phyloP scores from a whole-genome alignment of 371 early-diverging fungal genomes.

The Apophysomyces sp. region DNA sequence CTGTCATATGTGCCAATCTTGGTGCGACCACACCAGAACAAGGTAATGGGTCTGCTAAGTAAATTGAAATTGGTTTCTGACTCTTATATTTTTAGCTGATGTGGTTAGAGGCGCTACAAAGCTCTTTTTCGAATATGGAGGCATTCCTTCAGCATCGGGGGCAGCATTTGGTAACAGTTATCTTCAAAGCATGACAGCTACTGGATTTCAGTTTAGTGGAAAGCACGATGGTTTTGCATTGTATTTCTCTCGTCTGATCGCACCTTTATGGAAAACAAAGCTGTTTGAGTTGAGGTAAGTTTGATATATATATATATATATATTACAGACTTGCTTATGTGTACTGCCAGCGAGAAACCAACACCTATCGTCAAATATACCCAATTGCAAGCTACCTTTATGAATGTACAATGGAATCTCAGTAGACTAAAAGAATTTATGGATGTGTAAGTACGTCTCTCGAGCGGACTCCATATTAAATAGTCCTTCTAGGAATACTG shows the following conservation, averaged over 20 bases:
- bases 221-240: conserved; percentile 77
- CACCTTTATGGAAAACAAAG: conserved; percentile 73
- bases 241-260: conserved; percentile 74
- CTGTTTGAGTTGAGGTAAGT: conserved; percentile 37
- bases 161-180: conserved; percentile 27
- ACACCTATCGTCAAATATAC: background rate
- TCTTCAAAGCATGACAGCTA: conserved; percentile 51
- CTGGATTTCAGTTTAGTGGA: conserved; percentile 59
- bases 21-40: conserved; percentile 8
- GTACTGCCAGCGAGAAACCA: background rate
- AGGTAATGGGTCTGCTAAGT: conserved; percentile 6
- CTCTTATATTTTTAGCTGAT: conserved; percentile 8
- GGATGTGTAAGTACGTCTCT: conserved; percentile 28
- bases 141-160: conserved; percentile 40
- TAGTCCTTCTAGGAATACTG: conserved; percentile 20
- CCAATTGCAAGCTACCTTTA: conserved; percentile 24
- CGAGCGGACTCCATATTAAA: background rate
- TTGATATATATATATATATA: no score
- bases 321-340: background rate
- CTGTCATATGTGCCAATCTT: conserved; percentile 52
- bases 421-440: conserved; percentile 49
- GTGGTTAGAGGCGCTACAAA: conserved; percentile 38
- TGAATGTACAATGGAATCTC: conserved; percentile 46
- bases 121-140: conserved; percentile 66
- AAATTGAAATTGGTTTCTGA: background rate